Base-by-base conservation (phyloP, 805 yeast species). In the Maudiozyma bulderi region DNA sequence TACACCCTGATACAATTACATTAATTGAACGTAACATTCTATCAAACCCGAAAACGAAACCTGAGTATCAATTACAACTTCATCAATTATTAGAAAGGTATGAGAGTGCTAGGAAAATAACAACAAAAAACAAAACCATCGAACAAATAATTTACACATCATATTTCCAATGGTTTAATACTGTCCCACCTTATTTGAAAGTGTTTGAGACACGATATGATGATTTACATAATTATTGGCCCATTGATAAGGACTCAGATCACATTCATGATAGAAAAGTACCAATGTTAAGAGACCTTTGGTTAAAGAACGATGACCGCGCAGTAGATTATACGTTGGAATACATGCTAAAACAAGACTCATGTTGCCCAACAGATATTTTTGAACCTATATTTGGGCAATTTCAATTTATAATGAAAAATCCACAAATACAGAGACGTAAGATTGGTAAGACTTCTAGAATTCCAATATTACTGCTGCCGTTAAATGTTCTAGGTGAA, bases 171-270 rank as follows among this genome's bases (percentile, higher is more conserved):
- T 47, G 47, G 47, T 8, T 11, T 7, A 47, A 47, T 32, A 20
- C 28, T 8, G 3, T 43, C 6, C 49, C 53, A 0, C 5, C 40
- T 10, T 52, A 52, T 45, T 43, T 52, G 29, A 31, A 26, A n/a
- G 44, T 48, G 31, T 50, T 50, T 13, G 14, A 34, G 11, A 40
- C 15, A 20, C 40, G 40, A 10, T 42, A 43, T 10, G 10, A 32
- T 3, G 6, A 13, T 6, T 31, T 53, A 30, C 28, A 35, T 8
- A 14, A 37, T 6, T 7, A 45, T 39, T 53, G 56, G 56, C 56
- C 56, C 4, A 9, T 20, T 2, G 49, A 47, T 26, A 14, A 34
- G n/a, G 52, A 52, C 31, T 34, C 11, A 11, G 10, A 7, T 15
- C n/a, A 28, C 10, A 15, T 13, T 15, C 20, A 41, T 8, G n/a